phyloP scores from a whole-genome alignment of 2,329 filamentous ascomycete species.

The Diaporthe citrichinensis region DNA sequence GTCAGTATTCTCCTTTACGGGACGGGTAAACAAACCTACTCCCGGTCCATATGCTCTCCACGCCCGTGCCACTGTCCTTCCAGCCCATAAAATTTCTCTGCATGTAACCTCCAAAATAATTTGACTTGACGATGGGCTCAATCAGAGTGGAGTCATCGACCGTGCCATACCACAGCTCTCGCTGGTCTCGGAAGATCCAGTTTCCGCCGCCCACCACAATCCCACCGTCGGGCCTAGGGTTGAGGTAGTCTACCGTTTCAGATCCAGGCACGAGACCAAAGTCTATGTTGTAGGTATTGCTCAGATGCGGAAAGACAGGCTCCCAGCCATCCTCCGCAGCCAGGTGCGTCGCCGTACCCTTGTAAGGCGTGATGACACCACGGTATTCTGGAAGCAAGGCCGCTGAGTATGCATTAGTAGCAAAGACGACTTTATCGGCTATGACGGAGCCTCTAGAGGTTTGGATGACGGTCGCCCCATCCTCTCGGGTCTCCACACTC shows the following conservation, averaged over 20 bases:
- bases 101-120: constrained; percentile 49
- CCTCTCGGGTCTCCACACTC: constrained; percentile 3
- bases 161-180: constrained; percentile 39
- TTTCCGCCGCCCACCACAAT: constrained; percentile 42
- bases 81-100: constrained; percentile 46
- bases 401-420: constrained; percentile 38
- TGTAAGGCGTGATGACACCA: constrained; percentile 36
- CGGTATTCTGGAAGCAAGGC: constrained; percentile 36
- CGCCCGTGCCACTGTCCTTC: constrained; percentile 43
- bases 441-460: constrained; percentile 26
- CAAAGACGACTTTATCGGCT: constrained; percentile 34
- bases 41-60: constrained; percentile 45
- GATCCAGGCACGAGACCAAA: constrained; percentile 25
- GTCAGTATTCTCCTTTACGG: constrained; percentile 4
- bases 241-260: constrained; percentile 39
- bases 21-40: constrained; percentile 39
- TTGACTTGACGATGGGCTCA: constrained; percentile 36
- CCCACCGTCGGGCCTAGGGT: constrained; percentile 40
- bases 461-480: constrained; percentile 27
- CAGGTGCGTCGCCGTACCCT: constrained; percentile 40
- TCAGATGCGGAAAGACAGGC: constrained; percentile 37
- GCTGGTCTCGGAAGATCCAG: constrained; percentile 32
- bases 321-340: constrained; percentile 10
- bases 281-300: constrained; percentile 42
- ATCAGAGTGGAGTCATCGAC: constrained; percentile 46